Base-by-base conservation (phyloP, 768 basidiomycete genomes). In the Serendipita vermifera region DNA sequence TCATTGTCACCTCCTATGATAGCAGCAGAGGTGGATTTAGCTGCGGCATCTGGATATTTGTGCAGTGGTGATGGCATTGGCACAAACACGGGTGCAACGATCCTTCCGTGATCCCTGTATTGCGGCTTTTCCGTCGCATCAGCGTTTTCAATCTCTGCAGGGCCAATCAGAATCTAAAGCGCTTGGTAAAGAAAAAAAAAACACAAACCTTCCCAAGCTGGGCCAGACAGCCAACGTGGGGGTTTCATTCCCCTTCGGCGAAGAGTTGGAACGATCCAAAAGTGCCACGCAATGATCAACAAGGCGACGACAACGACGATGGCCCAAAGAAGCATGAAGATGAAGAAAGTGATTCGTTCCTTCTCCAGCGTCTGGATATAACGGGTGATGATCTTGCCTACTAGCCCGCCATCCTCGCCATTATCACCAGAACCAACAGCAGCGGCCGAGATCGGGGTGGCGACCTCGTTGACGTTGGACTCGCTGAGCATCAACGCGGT, bases 321-420 rank as follows among this genome's bases (percentile, higher is more conserved):
- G 15, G 71, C 77, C 91, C 92, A 98, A 1, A 97, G 72, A 0
- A 71, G 83, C 61, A 94, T 74, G 71, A 96, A 90, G 60, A 94
- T 74, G 2, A 68, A 66, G 66, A 94, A 96, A 75, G 90, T 87
- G 59, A 89, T 66, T 31, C 86, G 81, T 67, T 97, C 90, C 65
- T 83, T 83, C 71, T 80, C 75, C 61, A 98, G 72, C 17, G 81
- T 77, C 9, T 70, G 69, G 13, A 82, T 79, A 65, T 96, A 97
- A 7, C 78, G 72, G 46, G 78, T 71, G 61, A 97, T 78, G 56
- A 97, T 71, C 51, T 76, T 76, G 14, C 81, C 83, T 33, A 96
- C 71, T 59, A 93, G 69, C 0, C 69, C 69, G 22, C 86, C 83
- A 5, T 77, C 69, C 24, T 73, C 68, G 14, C 74, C 75, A 32